Base-by-base conservation (phyloP, 2,329 filamentous ascomycete genomes). In the Pseudogymnoascus sp. region DNA sequence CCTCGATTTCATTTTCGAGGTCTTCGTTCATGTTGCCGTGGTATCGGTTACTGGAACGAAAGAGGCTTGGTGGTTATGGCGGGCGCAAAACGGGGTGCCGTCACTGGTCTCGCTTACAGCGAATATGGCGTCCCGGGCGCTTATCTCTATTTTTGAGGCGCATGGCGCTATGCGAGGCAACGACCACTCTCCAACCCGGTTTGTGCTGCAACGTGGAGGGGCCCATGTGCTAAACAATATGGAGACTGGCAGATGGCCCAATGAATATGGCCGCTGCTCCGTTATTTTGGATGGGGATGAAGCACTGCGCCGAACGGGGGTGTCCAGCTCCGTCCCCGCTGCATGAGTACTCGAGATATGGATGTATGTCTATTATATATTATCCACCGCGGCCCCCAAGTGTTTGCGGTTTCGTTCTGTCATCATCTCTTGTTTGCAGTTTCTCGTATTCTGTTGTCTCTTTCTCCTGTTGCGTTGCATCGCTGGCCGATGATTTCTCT, bases 1-100 rank as follows among this genome's bases (percentile, higher is more conserved):
- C 90, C 71, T 88, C 88, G 31, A 93, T 78, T 73, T 95, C 90
- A 75, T 95, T 90, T 59, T 76, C 74, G 26, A 93, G 81, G 37
- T 73, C 71, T 64, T 74, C 72, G 63, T 66, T 71, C 72, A 74
- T 74, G 24, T 16, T 66, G 24, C 10, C 53, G 14, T 21, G 26
- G 29, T 35, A 16, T 56, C 50, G 50, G 29, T 33, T 56, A 56
- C 29, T 56, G 29, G 26, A 56, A 35, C 50, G 29, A 35, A 56
- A 33, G 50, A 33, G 29, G 50, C 50, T 56, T 56, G 29, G 50
- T 35, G 29, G 29, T 56, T 35, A 56, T 56, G 16, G 29, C 8
- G 50, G 50, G 50, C 29, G 50, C 26, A 56, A 56, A 56, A 56
- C 50, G 50, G 29, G 2, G 29, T 21, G 29, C 29, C 29, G 50